Evolutionary conservation across 768 basidiomycete genomes (phyloP).

Genomic region (Agaricus subrufescens): DNA sequence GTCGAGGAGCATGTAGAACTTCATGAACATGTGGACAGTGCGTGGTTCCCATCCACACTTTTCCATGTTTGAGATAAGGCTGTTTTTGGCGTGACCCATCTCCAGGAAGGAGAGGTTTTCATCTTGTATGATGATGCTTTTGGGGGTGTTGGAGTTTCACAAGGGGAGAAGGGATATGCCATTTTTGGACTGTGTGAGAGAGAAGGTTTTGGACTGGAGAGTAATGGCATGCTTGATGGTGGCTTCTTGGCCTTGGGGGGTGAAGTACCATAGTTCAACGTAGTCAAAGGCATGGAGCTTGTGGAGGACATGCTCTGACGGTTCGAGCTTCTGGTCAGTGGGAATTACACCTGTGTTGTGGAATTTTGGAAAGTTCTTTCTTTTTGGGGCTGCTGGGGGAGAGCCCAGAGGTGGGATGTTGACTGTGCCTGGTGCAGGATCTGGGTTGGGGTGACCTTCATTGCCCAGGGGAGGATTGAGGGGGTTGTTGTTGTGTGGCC

Average conservation of each 20-base stretch:
- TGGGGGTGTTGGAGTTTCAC: not conserved
- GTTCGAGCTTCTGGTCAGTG: not conserved
- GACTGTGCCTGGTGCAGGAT: too few species aligned
- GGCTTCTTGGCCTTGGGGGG: conserved; percentile 10
- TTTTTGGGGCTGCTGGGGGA: too few species aligned
- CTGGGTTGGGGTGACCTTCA: too few species aligned
- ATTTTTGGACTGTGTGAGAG: not conserved
- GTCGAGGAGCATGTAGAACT: not conserved
- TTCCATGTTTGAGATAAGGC: not conserved
- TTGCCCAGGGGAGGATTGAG: too few species aligned
- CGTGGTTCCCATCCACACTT: not conserved
- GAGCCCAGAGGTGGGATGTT: too few species aligned
- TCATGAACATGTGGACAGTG: not conserved
- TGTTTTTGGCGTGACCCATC: not conserved
- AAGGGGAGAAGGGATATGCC: not conserved
- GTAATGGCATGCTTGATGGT: not conserved
- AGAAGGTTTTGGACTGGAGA: not conserved
- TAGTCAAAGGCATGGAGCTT: conserved; percentile 10
- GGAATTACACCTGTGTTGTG: too few species aligned
- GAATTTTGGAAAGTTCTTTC: too few species aligned
- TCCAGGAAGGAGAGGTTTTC: not conserved
- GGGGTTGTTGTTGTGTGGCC: too few species aligned
- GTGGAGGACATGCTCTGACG: conserved; percentile 3
- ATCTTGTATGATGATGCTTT: not conserved
- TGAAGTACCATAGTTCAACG: conserved; percentile 13